Base-by-base conservation (phyloP, 2,329 filamentous ascomycete species). In the Penicillium palitans region DNA sequence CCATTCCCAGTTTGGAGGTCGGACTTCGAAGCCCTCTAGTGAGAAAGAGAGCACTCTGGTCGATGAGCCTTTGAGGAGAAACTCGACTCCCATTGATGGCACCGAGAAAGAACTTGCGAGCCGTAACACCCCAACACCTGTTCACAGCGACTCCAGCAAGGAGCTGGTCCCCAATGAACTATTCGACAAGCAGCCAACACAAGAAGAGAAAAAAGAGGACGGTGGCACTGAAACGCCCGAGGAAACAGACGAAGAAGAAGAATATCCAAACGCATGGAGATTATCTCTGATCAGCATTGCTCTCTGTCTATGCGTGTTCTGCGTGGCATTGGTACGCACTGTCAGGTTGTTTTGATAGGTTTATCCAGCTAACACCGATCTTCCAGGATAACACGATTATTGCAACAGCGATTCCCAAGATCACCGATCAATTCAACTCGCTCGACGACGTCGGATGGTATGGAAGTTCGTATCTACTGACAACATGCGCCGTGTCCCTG, bases 391-490 rank as follows among this genome's bases (percentile, higher is more conserved):
- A 76, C 31, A 78, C 76, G 0, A 79, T 79, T 50, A 76, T 81
- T 37, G 74, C 76, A 8, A 80, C 77, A 2, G 80, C 79, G 3
- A 79, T 81, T 33, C 80, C 80, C 15, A 70, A 68, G 17, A 81
- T 82, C 51, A 80, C 79, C 0, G 73, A 80, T 60, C 68, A 79
- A 33, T 82, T 82, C 63, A 68, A 80, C 37, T 77, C 78, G 4
- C 68, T 80, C 37, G 68, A 72, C 6, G 79, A 81, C 56, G 73
- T 82, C 7, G 78, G 78, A 33, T 82, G 80, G 79, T 81, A 82
- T 59, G 77, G 77, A 29, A 77, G 74, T 44, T 70, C 76, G 3
- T 79, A 79, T 60, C 66, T 80, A 8, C 66, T 81, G 24, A 79
- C 78, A 1, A 74, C 70, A 6, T 76, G 74, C 58, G 70, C 76